Conservation (phyloP, 768 basidiomycete genomes). For the Stropharia rugosoannulata region DNA sequence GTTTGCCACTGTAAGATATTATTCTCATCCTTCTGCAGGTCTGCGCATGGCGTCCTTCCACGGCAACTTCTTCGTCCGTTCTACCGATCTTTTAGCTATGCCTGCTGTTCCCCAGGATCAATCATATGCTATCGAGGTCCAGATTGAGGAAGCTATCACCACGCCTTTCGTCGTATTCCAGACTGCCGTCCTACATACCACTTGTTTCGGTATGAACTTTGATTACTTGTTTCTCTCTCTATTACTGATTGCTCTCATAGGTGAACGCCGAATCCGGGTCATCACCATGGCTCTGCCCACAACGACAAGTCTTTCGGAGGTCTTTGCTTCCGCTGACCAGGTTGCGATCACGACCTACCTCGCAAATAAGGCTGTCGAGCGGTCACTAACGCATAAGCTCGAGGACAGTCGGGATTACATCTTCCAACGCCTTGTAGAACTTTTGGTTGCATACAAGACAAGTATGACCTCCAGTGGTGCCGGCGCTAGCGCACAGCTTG, state of each 20-base stretch:
- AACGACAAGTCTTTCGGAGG: conserved; percentile 82
- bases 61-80: conserved; percentile 98
- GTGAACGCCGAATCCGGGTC: conserved; percentile 89
- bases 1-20: not conserved
- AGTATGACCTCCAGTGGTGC: conserved; percentile 95
- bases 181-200: conserved; percentile 92
- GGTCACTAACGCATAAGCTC: conserved; percentile 78
- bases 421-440: conserved; percentile 80
- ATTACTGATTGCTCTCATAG: conserved; percentile 22
- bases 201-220: conserved; percentile 70
- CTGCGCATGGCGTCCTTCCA: conserved; percentile 97
- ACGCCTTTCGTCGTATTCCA: conserved; percentile 92
- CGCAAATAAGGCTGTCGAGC: conserved; percentile 92
- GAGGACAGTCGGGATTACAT: conserved; percentile 90
- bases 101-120: conserved; percentile 97
- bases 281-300: conserved; percentile 87
- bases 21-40: conserved; percentile 39
- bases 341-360: conserved; percentile 81
- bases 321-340: conserved; percentile 90
- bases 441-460: conserved; percentile 86
- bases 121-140: conserved; percentile 93
- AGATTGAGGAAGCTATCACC: conserved; percentile 92
- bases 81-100: conserved; percentile 94
- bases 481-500: conserved; percentile 92
- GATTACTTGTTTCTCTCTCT: not conserved